Percentiles rank a stretch among this genome's conserved stretches.
phyloP scores from a whole-genome alignment of 352 stramenopile species.

The Phytophthora pinifolia region DNA sequence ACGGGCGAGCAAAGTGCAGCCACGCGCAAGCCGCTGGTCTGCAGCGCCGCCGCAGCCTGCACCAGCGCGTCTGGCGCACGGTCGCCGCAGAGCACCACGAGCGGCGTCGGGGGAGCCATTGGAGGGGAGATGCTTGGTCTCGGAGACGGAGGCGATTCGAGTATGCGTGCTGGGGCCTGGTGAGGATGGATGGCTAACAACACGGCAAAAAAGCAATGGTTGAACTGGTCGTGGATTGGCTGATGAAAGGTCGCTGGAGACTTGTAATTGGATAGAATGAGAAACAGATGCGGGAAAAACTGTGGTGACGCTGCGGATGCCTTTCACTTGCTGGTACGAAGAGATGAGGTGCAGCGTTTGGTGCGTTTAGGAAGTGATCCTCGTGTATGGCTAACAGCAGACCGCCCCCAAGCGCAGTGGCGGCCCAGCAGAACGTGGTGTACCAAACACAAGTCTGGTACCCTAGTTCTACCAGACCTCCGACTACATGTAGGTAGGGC shows the following conservation, averaged over 20 bases:
- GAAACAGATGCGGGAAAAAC: not conserved
- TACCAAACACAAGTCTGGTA: constrained; percentile 1
- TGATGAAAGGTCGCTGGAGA: not conserved
- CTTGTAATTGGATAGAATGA: not conserved
- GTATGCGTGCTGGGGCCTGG: constrained; percentile 19
- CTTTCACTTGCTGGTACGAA: not conserved
- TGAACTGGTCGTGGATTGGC: not conserved
- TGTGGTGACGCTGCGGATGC: not conserved
- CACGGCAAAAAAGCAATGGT: constrained; percentile 12
- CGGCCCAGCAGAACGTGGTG: not conserved
- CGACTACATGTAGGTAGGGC: no score
- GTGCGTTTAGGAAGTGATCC: no score
- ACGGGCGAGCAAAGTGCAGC: constrained; percentile 56
- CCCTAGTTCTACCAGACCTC: no score
- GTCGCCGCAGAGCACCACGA: constrained; percentile 75
- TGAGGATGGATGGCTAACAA: constrained; percentile 22
- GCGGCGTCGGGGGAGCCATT: constrained; percentile 39
- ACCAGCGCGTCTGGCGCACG: constrained; percentile 48
- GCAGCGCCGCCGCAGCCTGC: constrained; percentile 48
- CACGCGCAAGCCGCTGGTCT: constrained; percentile 56
- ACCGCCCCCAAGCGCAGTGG: no score
- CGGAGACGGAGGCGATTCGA: constrained; percentile 12
- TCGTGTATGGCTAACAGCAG: not conserved
- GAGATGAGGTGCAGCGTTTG: no score
- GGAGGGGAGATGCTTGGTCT: constrained; percentile 11